Evolutionary conservation across 495 filamentous ascomycete genomes (phyloP), one percentile per base, ranked within the genome.

Genomic region (Aspergillus sclerotiicarbonarius): DNA sequence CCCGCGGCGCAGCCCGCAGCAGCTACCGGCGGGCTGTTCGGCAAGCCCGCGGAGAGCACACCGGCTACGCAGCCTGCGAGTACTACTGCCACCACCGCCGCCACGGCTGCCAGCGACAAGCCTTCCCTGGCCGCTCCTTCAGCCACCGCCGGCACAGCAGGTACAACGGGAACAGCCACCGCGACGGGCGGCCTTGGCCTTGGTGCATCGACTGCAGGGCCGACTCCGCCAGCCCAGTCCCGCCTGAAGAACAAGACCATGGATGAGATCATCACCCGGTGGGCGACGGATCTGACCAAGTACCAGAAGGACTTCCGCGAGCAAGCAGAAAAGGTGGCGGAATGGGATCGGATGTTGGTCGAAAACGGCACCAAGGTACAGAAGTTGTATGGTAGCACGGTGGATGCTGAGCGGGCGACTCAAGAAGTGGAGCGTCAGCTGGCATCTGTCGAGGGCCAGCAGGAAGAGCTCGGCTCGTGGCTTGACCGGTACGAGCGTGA

Each of bases 241-340:
- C 90, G 94, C 12, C 77, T 99, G 19, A 96, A 95, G 77, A 96
- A 96, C 69, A 98, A 96, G 76, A 95, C 93, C 1, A 98, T 99
- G 93, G 94, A 98, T 66, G 95, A 99, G 70, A 98, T 99, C 62
- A 91, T 99, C 65, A 96, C 89, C n/a, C 84, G 90, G 16, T 99
- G 95, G 95, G 94, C 94, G 0, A 88, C 90, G 0, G 94, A 98
- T 67, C 82, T 98, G 29, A 86, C 90, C 56, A 94, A 95, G 66
- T 96, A 98, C 67, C 92, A 97, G 68, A 91, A 93, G 67, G 90
- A 96, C 46, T 99, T 98, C 77, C 89, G 91, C 55, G 79, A 85
- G 4, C 91, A 97, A 67, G 95, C 95, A 0, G 73, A 85, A 56
- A 88, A 92, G 63, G 90, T 98, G 15, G 86, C 91, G 20, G 78